Conservation (phyloP, 495 filamentous ascomycete genomes). For the Lasiosphaeria miniovina region DNA sequence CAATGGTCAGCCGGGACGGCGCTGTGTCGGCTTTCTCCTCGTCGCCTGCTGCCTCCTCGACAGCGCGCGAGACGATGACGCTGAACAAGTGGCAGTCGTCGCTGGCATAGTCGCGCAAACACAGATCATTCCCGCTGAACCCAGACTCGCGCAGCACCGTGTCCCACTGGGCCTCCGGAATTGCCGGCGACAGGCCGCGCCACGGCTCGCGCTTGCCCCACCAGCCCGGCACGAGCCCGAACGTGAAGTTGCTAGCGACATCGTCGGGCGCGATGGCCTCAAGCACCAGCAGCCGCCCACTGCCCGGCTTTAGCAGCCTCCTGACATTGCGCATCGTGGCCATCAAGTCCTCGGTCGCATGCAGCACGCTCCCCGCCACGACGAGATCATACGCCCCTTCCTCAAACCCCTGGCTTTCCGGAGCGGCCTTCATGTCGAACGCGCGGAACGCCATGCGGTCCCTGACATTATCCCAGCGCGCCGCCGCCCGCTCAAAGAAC, state of each 20-base stretch:
- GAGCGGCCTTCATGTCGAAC: conserved; percentile 34
- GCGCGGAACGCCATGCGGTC: conserved; percentile 16
- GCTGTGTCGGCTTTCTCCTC: too few species aligned
- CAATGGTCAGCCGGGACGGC: not conserved
- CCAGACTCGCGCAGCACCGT: conserved; percentile 33
- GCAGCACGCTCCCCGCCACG: conserved; percentile 46
- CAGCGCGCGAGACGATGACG: conserved; percentile 33
- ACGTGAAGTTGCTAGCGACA: conserved; percentile 35
- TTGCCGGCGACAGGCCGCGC: conserved; percentile 28
- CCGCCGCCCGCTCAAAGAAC: conserved; percentile 46
- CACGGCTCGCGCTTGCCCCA: conserved; percentile 42
- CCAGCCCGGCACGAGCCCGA: conserved; percentile 49
- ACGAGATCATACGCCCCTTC: conserved; percentile 37
- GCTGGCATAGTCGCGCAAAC: conserved; percentile 20
- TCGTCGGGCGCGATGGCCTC: conserved; percentile 31
- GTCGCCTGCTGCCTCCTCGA: not conserved
- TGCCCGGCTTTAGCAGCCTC: conserved; percentile 29
- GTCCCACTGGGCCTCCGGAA: conserved; percentile 41
- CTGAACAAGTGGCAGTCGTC: conserved; percentile 37
- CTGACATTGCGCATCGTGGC: conserved; percentile 38
- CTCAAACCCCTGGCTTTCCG: conserved; percentile 30
- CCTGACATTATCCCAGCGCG: conserved; percentile 9
- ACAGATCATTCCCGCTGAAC: conserved; percentile 46
- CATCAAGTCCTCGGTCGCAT: conserved; percentile 41
- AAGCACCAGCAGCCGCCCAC: conserved; percentile 38